Conservation (phyloP, 2,329 filamentous ascomycete species). For the Orbilia quercus region DNA sequence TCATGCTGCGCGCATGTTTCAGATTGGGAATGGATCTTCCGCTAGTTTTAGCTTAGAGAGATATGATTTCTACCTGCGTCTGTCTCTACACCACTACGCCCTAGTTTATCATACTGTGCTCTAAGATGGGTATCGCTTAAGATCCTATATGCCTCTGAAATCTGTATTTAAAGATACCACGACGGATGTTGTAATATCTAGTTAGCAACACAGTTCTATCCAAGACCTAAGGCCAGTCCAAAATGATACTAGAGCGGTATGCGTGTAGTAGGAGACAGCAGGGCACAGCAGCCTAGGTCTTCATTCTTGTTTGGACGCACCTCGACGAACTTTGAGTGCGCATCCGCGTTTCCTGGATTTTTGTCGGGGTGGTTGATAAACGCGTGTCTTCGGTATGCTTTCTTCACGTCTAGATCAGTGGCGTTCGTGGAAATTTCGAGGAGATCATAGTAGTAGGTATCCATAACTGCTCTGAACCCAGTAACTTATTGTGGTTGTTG, state of each 20-base stretch:
- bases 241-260: no score
- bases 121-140: constrained; percentile 30
- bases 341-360: constrained; percentile 30
- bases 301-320: constrained; percentile 6
- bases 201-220: constrained; percentile 21
- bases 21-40: no score
- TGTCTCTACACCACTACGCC: constrained; percentile 25
- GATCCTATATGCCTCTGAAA: constrained; percentile 36
- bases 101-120: constrained; percentile 27
- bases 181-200: constrained; percentile 14
- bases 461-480: no score
- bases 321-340: constrained; percentile 34
- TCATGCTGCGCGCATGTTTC: no score
- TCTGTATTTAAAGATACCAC: constrained; percentile 15
- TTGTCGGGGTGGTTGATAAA: constrained; percentile 44
- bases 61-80: constrained; percentile 17
- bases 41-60: neutral
- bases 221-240: no score
- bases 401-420: constrained; percentile 35
- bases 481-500: no score
- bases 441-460: constrained; percentile 42
- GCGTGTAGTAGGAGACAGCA: no score
- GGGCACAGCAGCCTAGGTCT: no score
- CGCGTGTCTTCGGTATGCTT: constrained; percentile 37
- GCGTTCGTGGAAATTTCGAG: constrained; percentile 18